These are phyloP conservation scores for Aureobasidium leucospermi DNA, from an alignment of 2,329 filamentous ascomycete species.

Conservation along the genomic window DNA sequence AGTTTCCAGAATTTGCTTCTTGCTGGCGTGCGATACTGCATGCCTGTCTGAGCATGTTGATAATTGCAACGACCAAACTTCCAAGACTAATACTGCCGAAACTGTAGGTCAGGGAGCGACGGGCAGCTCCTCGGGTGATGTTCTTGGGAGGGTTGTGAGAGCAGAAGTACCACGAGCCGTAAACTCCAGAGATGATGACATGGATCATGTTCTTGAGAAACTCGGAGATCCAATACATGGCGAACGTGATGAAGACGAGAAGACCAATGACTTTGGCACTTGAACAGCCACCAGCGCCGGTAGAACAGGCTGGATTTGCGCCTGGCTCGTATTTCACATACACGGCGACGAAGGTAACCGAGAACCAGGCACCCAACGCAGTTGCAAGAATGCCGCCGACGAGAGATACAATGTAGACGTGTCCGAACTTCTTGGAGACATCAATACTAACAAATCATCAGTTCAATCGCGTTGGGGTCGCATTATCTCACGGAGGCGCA, in stretches of 20 bases:
- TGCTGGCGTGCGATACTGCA: conserved; percentile 69
- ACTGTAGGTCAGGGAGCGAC: conserved; percentile 76
- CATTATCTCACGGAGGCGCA: not conserved
- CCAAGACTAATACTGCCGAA: conserved; percentile 88
- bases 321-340: conserved; percentile 76
- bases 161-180: conserved; percentile 89
- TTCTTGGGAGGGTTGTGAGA: conserved; percentile 61
- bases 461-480: not conserved
- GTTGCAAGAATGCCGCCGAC: conserved; percentile 70
- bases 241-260: conserved; percentile 80
- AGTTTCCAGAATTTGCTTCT: conserved; percentile 59
- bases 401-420: conserved; percentile 81
- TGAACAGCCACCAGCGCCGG: conserved; percentile 57
- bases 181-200: conserved; percentile 77
- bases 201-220: conserved; percentile 93
- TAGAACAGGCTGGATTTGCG: conserved; percentile 48
- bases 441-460: conserved; percentile 51
- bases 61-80: conserved; percentile 75
- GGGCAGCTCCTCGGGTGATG: conserved; percentile 76
- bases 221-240: conserved; percentile 90
- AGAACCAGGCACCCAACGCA: conserved; percentile 76
- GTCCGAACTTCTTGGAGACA: conserved; percentile 73
- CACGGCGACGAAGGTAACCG: conserved; percentile 75
- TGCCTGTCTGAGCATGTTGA: conserved; percentile 75
- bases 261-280: conserved; percentile 73